A percentile compares a stretch with the other conserved stretches of the same genome.
These are phyloP conservation scores for Jasminum sambac DNA, from an alignment of 257 asterid genomes.

Conservation along the genomic window DNA sequence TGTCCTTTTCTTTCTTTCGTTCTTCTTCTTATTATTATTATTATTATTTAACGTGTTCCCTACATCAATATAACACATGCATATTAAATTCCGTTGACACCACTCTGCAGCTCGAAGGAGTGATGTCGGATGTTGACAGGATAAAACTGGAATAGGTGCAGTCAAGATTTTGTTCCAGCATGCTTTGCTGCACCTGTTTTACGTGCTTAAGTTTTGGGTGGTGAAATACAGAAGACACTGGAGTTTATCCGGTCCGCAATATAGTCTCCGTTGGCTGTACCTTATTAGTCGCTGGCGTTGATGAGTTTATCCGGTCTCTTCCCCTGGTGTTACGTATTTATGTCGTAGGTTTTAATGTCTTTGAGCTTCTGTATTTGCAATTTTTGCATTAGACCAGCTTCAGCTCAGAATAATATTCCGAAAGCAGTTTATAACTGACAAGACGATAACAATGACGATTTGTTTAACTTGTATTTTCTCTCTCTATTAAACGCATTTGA, in stretches of 20 bases:
- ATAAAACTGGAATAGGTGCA: slow-evolving; percentile 46
- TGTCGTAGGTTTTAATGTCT: neutral
- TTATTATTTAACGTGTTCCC: neutral
- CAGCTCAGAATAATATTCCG: no score
- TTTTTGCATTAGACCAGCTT: no score
- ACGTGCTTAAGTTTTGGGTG: neutral
- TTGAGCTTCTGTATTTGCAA: neutral
- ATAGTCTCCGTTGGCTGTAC: slow-evolving; percentile 1
- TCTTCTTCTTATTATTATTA: no score
- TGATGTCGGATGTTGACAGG: slow-evolving; percentile 58
- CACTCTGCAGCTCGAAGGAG: slow-evolving; percentile 62
- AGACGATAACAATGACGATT: no score
- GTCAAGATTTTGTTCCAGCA: neutral
- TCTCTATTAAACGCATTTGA: no score
- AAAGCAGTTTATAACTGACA: no score
- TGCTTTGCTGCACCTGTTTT: neutral
- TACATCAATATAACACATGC: neutral
- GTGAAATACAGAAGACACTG: neutral
- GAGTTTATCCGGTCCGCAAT: no score
- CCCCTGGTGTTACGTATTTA: no score
- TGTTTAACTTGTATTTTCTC: no score
- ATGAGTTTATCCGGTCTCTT: no score
- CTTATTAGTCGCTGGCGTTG: neutral
- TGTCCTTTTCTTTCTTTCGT: neutral
- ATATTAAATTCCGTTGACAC: neutral